Conservation (phyloP, 2,329 filamentous ascomycete genomes). For the Colletotrichum sp. region DNA sequence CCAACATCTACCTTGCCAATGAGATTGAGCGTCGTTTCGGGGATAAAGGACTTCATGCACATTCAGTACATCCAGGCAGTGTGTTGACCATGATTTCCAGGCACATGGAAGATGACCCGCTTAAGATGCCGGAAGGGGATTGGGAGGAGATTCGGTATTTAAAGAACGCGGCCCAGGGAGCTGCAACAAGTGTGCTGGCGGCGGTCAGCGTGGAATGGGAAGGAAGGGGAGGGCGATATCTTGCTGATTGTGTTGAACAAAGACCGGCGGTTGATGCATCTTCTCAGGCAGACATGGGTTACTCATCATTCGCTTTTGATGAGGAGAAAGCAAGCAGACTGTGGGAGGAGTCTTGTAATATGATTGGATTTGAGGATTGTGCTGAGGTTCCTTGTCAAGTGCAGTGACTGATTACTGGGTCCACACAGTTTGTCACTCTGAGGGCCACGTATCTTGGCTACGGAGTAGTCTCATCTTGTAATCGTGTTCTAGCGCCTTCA, state of each 20-base stretch:
- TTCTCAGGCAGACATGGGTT: too few relatives aligned
- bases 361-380: neutral
- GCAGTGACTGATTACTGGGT: too few relatives aligned
- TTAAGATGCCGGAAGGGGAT: neutral
- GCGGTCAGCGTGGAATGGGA: slow-evolving; percentile 40
- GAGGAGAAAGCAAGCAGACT: neutral
- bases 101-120: neutral
- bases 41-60: slow-evolving; percentile 41
- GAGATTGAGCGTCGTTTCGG: slow-evolving; percentile 20
- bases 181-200: slow-evolving; percentile 44
- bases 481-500: too few relatives aligned
- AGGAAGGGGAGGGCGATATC: slow-evolving; percentile 43
- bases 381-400: too few relatives aligned
- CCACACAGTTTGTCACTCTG: too few relatives aligned
- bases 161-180: slow-evolving; percentile 40
- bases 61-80: slow-evolving; percentile 48
- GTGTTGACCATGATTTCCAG: slow-evolving; percentile 27
- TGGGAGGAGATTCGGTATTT: neutral
- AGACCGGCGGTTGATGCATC: accelerated
- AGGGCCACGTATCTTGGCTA: too few relatives aligned
- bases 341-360: neutral
- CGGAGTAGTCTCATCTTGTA: too few relatives aligned
- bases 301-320: too few relatives aligned
- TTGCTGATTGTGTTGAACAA: neutral
- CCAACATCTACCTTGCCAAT: slow-evolving; percentile 52